Conservation (phyloP, 305 asterid species). For the Plantago coronopus region DNA sequence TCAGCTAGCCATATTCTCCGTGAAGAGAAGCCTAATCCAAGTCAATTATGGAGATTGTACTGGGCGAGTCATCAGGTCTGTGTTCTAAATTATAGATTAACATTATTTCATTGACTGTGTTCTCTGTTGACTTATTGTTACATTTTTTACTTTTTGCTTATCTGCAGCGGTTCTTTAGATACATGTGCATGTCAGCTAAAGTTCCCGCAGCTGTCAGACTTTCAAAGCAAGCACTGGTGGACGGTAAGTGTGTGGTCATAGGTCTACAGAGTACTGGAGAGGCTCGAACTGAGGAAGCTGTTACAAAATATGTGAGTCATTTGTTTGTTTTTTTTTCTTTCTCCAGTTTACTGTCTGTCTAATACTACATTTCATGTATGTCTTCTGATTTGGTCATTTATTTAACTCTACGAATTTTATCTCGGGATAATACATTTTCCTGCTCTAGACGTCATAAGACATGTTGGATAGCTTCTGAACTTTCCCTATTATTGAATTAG, state of each 20-base stretch:
- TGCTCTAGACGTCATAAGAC: constrained; percentile 3
- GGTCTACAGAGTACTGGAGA: constrained; percentile 99
- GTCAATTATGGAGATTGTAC: constrained; percentile 90
- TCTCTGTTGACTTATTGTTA: constrained; percentile 21
- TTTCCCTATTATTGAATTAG: constrained; percentile 36
- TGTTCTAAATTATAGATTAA: constrained; percentile 24
- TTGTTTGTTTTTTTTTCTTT: constrained; percentile 14
- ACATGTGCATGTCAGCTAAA: constrained; percentile 97
- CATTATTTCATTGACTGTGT: constrained; percentile 14
- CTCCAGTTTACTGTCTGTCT: constrained; percentile 4
- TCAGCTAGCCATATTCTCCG: constrained; percentile 60
- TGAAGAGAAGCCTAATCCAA: constrained; percentile 57
- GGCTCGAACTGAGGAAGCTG: constrained; percentile 96
- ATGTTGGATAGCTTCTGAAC: constrained; percentile 26
- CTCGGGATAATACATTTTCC: constrained; percentile 10
- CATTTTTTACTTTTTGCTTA: constrained; percentile 25
- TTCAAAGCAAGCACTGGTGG: constrained; percentile 71
- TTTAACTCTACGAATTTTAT: constrained; percentile 10
- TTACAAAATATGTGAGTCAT: constrained; percentile 79
- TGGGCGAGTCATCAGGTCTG: constrained; percentile 97
- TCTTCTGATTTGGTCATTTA: constrained; percentile 4
- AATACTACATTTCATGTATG: constrained; percentile 8
- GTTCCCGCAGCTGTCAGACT: constrained; percentile 90
- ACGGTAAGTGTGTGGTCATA: constrained; percentile 79
- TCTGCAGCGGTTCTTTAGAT: constrained; percentile 92